A percentile compares a stretch with the other conserved stretches of the same genome.
Evolutionary conservation across 2,329 filamentous ascomycete genomes (phyloP).

Genomic region (Teratosphaeria epicoccoides): DNA sequence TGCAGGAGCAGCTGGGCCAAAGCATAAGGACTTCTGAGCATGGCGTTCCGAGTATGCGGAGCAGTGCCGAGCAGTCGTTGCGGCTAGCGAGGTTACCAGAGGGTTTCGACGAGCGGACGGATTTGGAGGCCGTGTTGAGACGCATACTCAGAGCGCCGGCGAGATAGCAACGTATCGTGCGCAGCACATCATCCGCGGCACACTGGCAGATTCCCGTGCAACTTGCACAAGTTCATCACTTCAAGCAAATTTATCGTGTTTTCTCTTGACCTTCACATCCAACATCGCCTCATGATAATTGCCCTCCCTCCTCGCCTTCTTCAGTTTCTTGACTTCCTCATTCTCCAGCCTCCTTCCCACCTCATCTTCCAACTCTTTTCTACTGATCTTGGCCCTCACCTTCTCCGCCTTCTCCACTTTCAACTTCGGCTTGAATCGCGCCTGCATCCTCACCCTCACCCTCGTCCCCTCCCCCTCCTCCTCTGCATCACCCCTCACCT

Average conservation of each 20-base stretch:
- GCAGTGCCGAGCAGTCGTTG: not conserved
- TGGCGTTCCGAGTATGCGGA: not conserved
- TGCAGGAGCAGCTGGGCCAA: not conserved
- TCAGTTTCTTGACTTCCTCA: constrained; percentile 73
- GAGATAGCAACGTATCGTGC: not conserved
- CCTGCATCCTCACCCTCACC: constrained; percentile 83
- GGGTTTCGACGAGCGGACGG: not conserved
- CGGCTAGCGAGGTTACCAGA: not conserved
- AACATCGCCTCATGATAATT: constrained; percentile 81
- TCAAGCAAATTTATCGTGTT: constrained; percentile 67
- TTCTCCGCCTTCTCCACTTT: constrained; percentile 74
- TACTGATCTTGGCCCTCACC: constrained; percentile 72
- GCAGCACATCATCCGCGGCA: not conserved
- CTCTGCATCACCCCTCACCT: constrained; percentile 68
- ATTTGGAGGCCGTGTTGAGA: not conserved
- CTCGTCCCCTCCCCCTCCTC: constrained; percentile 58
- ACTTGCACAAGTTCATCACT: too few species aligned
- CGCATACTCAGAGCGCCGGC: not conserved
- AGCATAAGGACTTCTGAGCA: not conserved
- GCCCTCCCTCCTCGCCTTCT: constrained; percentile 72
- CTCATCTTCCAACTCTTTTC: constrained; percentile 49
- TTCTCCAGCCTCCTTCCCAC: constrained; percentile 39
- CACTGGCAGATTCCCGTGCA: not conserved
- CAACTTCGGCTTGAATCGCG: constrained; percentile 76
- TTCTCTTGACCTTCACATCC: constrained; percentile 80